phyloP scores from a whole-genome alignment of 257 asterid genomes.

The Cordia subcordata region DNA sequence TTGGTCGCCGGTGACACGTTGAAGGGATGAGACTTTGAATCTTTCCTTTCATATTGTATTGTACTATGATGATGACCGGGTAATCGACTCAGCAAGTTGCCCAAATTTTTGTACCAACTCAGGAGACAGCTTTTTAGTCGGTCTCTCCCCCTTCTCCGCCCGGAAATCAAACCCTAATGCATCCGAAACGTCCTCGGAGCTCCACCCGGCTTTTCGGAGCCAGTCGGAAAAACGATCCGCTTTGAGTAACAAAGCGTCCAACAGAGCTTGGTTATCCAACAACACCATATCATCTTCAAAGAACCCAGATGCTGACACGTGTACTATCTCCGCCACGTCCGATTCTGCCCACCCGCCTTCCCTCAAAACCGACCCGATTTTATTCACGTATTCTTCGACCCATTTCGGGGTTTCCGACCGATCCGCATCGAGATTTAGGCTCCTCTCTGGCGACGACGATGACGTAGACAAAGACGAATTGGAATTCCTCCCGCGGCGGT shows the following conservation, averaged over 20 bases:
- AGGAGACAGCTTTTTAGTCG: slow-evolving; percentile 60
- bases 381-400: slow-evolving; percentile 71
- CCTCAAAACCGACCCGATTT: slow-evolving; percentile 75
- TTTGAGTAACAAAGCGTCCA: slow-evolving; percentile 78
- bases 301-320: slow-evolving; percentile 82
- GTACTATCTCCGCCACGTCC: slow-evolving; percentile 74
- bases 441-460: slow-evolving; percentile 77
- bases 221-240: slow-evolving; percentile 85
- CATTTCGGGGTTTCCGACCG: slow-evolving; percentile 71
- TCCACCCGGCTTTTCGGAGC: slow-evolving; percentile 90
- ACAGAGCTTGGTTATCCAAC: slow-evolving; percentile 70
- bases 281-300: slow-evolving; percentile 82
- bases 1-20: too few relatives aligned
- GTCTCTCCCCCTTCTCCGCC: slow-evolving; percentile 60
- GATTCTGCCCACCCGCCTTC: slow-evolving; percentile 94
- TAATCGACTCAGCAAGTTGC: slow-evolving; percentile 79
- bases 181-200: slow-evolving; percentile 91
- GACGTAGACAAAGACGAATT: slow-evolving; percentile 46
- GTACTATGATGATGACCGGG: slow-evolving; percentile 43
- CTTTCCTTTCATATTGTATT: too few relatives aligned
- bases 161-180: slow-evolving; percentile 82
- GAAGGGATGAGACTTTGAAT: too few relatives aligned
- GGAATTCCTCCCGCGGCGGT: slow-evolving; percentile 55
- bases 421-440: slow-evolving; percentile 36
- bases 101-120: slow-evolving; percentile 64